A percentile compares a stretch with the other conserved stretches of the same genome.
Conservation (phyloP, 495 filamentous ascomycete species). For the Pyrenula massariospora region DNA sequence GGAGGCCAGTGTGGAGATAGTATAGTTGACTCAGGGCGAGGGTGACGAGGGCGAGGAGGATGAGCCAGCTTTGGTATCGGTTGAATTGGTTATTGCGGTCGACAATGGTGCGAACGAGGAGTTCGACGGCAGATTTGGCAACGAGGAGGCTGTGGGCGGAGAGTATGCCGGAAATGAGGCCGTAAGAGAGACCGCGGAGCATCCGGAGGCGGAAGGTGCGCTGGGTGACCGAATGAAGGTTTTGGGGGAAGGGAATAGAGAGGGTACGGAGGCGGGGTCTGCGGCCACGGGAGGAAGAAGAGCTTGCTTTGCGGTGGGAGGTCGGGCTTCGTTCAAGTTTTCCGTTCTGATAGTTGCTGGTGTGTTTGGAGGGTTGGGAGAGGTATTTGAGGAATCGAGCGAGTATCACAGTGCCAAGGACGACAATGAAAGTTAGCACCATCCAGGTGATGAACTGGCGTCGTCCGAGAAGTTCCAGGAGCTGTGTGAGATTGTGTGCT, state of each 20-base stretch:
- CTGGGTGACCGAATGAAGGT: conserved; percentile 10
- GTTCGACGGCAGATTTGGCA: conserved; percentile 92
- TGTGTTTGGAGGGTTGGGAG: conserved; percentile 19
- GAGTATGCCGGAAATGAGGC: conserved; percentile 79
- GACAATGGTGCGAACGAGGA: conserved; percentile 84
- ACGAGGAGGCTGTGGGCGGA: conserved; percentile 89
- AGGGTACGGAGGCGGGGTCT: conserved; percentile 24
- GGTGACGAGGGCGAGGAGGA: conserved; percentile 67
- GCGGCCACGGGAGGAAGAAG: neutral
- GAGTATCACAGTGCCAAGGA: conserved; percentile 51
- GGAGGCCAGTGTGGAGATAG: conserved; percentile 86
- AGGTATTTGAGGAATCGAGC: conserved; percentile 47
- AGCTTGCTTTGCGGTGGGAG: neutral
- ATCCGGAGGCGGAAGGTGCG: conserved; percentile 51
- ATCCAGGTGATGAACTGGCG: conserved; percentile 87
- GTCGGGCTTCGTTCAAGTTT: neutral
- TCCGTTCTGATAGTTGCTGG: conserved; percentile 8
- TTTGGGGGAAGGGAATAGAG: conserved; percentile 24
- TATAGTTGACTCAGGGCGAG: conserved; percentile 89
- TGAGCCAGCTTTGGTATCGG: conserved; percentile 93
- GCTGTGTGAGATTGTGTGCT: conserved; percentile 73
- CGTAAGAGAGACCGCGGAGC: conserved; percentile 78
- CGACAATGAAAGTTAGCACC: conserved; percentile 59
- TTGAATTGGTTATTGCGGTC: conserved; percentile 90
- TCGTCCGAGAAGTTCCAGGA: conserved; percentile 63